Conservation (phyloP, 2,329 filamentous ascomycete genomes). For the Aspergillus hiratsukae region DNA sequence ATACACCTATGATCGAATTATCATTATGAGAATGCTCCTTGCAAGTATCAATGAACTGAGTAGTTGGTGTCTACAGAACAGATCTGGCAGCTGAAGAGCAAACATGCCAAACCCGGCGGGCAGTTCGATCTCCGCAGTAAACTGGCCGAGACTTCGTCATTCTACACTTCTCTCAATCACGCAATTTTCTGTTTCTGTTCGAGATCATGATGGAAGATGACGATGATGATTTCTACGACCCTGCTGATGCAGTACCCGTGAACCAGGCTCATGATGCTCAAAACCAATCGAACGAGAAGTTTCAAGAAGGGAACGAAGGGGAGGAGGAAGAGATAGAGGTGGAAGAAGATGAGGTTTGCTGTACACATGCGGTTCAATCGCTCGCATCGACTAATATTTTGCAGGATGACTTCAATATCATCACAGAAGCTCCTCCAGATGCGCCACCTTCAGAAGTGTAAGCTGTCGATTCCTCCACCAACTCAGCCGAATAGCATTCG, state of each 20-base stretch:
- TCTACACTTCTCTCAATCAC: conserved; percentile 1
- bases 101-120: conserved; percentile 19
- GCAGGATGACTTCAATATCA: conserved; percentile 48
- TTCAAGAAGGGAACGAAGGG: conserved; percentile 33
- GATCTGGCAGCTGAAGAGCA: conserved; percentile 7
- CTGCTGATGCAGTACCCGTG: conserved; percentile 33
- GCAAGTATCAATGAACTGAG: background rate
- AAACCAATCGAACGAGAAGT: conserved; percentile 24
- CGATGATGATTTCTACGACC: conserved; percentile 46
- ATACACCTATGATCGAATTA: background rate
- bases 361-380: background rate
- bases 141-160: conserved; percentile 9
- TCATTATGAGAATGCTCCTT: background rate
- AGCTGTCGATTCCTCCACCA: conserved; percentile 15
- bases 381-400: conserved; percentile 9
- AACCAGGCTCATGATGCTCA: conserved; percentile 26
- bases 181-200: conserved; percentile 7
- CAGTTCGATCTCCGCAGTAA: conserved; percentile 15
- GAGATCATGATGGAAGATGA: conserved; percentile 41
- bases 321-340: conserved; percentile 38
- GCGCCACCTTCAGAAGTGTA: conserved; percentile 35
- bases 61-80: background rate
- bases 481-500: background rate
- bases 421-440: conserved; percentile 44
- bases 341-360: conserved; percentile 32